Evolutionary conservation across 371 early-diverging fungal genomes (phyloP), one percentile per base, ranked within the genome.

Genomic region (Mortierella sp.): DNA sequence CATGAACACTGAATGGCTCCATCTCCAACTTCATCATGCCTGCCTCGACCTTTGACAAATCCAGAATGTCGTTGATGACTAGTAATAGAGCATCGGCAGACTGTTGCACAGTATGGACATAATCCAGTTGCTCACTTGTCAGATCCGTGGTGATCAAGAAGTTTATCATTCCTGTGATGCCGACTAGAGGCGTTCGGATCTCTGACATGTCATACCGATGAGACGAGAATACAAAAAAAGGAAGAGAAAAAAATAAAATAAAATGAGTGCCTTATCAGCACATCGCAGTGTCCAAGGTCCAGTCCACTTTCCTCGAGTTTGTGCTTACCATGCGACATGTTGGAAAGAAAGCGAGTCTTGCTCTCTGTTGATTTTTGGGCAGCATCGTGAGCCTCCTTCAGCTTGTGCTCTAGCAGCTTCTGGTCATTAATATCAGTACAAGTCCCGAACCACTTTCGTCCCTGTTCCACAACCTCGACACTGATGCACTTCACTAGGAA

Each of bases 21-120:
- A 82, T 83, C 57, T 87, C 90, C 21, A 90, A 68, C 41, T 87
- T 87, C 86, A 90, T 86, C 87, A 88, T 90, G 14, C 90, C 90
- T 3, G 89, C 88, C 57, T 90, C 90, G 2, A 90, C 88, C 66
- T 90, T 90, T 60, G 87, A 86, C 9, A 89, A 73, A 70, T 90
- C 90, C 64, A 90, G 47, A 51, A 90, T 88, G 65, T 90, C 90
- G 60, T 90, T 90, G 54, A 90, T 89, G n/a, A 90, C 87, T 11
- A 86, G 79, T 23, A 90, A 59, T 15, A 90, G 61, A 0, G 87
- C 85, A 54, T 89, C 87, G 0, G 87, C 90, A 19, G 87, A 87
- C 50, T 86, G 87, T 55, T 87, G 87, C 11, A 90, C 86, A 1
- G 88, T 89, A 31, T 88, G 87, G 6, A 84, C 90, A 68, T 86